Percentiles rank a stretch among this genome's conserved stretches.
phyloP scores from a whole-genome alignment of 2,329 filamentous ascomycete species.

The Ceratocystis cubensis region DNA sequence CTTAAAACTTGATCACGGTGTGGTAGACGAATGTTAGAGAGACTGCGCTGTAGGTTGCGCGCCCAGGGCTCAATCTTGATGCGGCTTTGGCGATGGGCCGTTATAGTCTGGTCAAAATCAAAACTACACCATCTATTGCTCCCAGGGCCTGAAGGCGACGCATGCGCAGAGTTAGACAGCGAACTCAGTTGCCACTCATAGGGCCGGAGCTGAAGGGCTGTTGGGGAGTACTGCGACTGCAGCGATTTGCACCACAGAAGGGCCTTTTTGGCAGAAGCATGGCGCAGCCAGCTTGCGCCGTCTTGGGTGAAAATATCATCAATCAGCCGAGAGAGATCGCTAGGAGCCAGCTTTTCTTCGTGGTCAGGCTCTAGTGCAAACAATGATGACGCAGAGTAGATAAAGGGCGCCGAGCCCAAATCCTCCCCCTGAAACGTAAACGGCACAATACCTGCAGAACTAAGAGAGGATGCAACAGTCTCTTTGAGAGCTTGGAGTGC shows the following conservation, averaged over 20 bases:
- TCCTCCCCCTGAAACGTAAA: constrained; percentile 47
- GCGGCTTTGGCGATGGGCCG: constrained; percentile 29
- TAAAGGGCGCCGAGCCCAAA: constrained; percentile 23
- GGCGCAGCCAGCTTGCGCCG: constrained; percentile 67
- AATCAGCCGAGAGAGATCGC: constrained; percentile 61
- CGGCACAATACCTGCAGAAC: constrained; percentile 44
- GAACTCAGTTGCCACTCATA: constrained; percentile 36
- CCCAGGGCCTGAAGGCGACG: constrained; percentile 4
- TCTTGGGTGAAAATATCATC: constrained; percentile 63
- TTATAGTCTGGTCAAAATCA: neutral
- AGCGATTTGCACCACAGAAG: constrained; percentile 51
- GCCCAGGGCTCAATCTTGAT: constrained; percentile 75
- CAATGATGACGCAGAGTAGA: constrained; percentile 57
- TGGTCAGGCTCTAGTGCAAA: constrained; percentile 59
- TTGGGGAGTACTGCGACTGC: constrained; percentile 20
- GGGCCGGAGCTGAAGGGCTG: constrained; percentile 26
- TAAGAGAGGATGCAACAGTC: constrained; percentile 43
- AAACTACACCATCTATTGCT: constrained; percentile 24
- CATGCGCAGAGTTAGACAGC: neutral
- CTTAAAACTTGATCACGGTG: constrained; percentile 46
- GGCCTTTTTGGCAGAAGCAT: constrained; percentile 72
- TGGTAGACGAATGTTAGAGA: constrained; percentile 61
- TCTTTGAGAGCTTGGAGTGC: constrained; percentile 49
- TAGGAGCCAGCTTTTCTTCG: constrained; percentile 62
- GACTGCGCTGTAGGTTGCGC: constrained; percentile 61